Conservation (phyloP, 768 basidiomycete genomes). For the Mycena alexandri region DNA sequence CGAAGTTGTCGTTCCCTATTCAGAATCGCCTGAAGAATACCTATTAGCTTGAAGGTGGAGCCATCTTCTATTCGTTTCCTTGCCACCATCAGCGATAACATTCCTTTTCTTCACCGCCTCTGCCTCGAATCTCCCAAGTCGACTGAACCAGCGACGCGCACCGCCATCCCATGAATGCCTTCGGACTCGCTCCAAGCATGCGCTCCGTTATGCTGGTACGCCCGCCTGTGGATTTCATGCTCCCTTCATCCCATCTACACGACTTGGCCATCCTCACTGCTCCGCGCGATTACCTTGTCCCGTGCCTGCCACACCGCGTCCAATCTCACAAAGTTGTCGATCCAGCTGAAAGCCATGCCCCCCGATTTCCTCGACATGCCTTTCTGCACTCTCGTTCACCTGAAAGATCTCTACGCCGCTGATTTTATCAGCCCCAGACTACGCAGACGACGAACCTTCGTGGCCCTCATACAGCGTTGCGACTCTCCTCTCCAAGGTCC, state of each 20-base stretch:
- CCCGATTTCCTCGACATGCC: not conserved
- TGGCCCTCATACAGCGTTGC: too few relatives aligned
- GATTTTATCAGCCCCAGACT: too few relatives aligned
- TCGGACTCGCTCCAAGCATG: constrained; percentile 7
- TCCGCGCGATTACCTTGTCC: not conserved
- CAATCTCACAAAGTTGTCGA: not conserved
- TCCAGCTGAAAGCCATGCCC: not conserved
- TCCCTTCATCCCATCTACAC: not conserved
- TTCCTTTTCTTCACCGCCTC: constrained; percentile 1
- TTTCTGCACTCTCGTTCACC: not conserved
- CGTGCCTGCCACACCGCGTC: not conserved
- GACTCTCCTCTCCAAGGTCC: not conserved
- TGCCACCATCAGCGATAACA: not conserved
- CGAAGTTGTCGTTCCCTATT: constrained; percentile 8
- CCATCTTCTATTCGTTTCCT: not conserved
- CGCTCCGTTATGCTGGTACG: not conserved
- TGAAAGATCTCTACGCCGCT: not conserved
- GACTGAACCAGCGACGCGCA: too few relatives aligned
- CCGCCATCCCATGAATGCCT: too few relatives aligned
- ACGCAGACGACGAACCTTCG: too few relatives aligned
- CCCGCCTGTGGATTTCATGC: not conserved
- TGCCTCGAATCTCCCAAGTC: not conserved
- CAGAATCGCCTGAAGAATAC: not conserved
- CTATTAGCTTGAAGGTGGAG: constrained; percentile 6
- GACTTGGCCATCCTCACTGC: not conserved